phyloP scores from a whole-genome alignment of 2,329 filamentous ascomycete genomes.

The Xylariales sp. region DNA sequence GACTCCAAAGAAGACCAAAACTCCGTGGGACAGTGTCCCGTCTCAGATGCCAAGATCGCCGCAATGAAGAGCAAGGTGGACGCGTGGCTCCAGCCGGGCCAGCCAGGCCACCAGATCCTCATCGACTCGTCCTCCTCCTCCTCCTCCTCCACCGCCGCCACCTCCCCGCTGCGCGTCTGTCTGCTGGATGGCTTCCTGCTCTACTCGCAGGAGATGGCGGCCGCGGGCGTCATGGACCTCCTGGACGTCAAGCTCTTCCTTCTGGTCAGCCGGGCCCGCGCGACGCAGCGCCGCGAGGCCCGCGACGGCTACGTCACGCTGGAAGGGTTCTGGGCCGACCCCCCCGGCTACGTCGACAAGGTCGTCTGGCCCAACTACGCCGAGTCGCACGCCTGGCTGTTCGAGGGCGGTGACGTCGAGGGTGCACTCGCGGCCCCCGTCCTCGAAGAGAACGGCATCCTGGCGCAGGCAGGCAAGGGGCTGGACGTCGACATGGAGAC shows the following conservation, averaged over 20 bases:
- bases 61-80: constrained; percentile 42
- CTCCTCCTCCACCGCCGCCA: no score
- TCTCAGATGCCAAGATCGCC: constrained; percentile 41
- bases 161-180: constrained; percentile 47
- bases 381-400: constrained; percentile 75
- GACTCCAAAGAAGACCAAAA: constrained; percentile 61
- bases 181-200: constrained; percentile 88
- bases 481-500: constrained; percentile 56
- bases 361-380: constrained; percentile 97
- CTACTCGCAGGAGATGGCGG: constrained; percentile 55
- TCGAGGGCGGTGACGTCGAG: constrained; percentile 65
- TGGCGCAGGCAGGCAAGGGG: constrained; percentile 41
- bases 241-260: constrained; percentile 79
- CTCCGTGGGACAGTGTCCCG: constrained; percentile 51
- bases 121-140: no score
- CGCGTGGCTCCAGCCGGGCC: constrained; percentile 39
- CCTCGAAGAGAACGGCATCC: constrained; percentile 38
- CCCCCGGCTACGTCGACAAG: constrained; percentile 87
- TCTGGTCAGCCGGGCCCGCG: constrained; percentile 59
- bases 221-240: constrained; percentile 50
- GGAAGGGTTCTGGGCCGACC: constrained; percentile 93
- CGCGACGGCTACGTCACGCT: constrained; percentile 74
- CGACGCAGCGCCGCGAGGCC: constrained; percentile 62
- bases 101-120: constrained; percentile 36
- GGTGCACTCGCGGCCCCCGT: constrained; percentile 44